Percentiles rank a stretch among this genome's conserved stretches.
These are phyloP conservation scores for Meredithiella fracta DNA, from an alignment of 2,329 filamentous ascomycete species.

Conservation along the genomic window DNA sequence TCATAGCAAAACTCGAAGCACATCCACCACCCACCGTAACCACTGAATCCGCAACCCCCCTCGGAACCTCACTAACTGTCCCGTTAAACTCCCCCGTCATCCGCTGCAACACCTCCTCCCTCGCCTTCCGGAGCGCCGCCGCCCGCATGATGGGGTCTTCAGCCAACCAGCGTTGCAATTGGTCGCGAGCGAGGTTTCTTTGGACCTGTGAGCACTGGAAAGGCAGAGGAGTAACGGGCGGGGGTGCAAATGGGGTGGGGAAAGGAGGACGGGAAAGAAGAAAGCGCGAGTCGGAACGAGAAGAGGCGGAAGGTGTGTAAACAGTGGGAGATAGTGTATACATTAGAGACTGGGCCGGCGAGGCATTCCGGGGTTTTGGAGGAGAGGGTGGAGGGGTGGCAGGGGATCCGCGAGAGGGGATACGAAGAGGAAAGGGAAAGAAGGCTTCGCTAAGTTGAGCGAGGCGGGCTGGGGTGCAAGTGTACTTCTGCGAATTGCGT, in stretches of 20 bases:
- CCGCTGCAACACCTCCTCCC: slow-evolving; percentile 43
- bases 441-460: neutral
- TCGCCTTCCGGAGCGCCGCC: slow-evolving; percentile 40
- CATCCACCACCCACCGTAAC: slow-evolving; percentile 3
- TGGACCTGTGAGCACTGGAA: neutral
- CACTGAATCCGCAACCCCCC: neutral
- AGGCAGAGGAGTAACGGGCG: neutral
- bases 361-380: neutral
- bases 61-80: neutral
- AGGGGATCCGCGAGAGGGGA: neutral
- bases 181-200: slow-evolving; percentile 29
- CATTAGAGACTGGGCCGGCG: neutral
- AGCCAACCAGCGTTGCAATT: slow-evolving; percentile 37
- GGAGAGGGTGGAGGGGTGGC: neutral
- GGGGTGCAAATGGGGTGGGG: neutral
- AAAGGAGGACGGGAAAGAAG: neutral
- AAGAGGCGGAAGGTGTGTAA: neutral
- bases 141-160: slow-evolving; percentile 39
- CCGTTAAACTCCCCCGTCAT: slow-evolving; percentile 33
- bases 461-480: neutral
- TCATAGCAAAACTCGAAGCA: slow-evolving; percentile 20
- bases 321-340: neutral
- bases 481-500: neutral
- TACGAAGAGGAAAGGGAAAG: neutral
- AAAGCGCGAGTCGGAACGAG: neutral